These are phyloP conservation scores for Rhexocercosporidium sp. DNA, from an alignment of 2,329 filamentous ascomycete genomes.

Conservation along the genomic window DNA sequence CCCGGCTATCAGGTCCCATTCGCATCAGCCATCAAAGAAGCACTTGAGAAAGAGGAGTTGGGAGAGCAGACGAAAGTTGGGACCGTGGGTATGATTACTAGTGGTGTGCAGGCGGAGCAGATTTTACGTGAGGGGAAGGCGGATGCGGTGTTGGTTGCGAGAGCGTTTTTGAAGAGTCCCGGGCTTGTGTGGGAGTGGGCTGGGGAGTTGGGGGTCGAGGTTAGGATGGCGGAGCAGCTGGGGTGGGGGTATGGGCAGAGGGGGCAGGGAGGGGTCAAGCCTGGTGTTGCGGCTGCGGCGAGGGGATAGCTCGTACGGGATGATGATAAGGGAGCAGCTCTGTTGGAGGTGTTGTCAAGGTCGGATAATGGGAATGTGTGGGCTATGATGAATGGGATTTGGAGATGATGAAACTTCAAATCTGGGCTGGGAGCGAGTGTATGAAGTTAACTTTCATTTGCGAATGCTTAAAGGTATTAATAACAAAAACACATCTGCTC, in stretches of 20 bases:
- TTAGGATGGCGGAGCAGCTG: constrained; percentile 58
- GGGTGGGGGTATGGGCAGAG: constrained; percentile 56
- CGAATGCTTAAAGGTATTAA: no score
- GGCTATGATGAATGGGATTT: not conserved
- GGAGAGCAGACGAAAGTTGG: constrained; percentile 59
- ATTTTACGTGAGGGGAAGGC: constrained; percentile 49
- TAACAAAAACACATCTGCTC: no score
- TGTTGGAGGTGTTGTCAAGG: not conserved
- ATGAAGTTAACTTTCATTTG: no score
- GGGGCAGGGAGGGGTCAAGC: constrained; percentile 5
- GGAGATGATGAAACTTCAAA: not conserved
- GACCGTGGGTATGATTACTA: constrained; percentile 55
- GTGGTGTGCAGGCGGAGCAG: constrained; percentile 51
- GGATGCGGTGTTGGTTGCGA: constrained; percentile 52
- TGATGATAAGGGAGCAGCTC: not conserved
- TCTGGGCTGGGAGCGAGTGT: no score
- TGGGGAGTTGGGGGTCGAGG: constrained; percentile 54
- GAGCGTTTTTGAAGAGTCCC: constrained; percentile 63
- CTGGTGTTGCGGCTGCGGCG: constrained; percentile 3
- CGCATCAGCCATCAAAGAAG: constrained; percentile 72
- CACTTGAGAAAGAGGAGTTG: constrained; percentile 47
- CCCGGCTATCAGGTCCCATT: constrained; percentile 75
- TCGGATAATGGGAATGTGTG: not conserved
- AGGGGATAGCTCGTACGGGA: not conserved
- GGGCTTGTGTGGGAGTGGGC: constrained; percentile 61